phyloP scores from a whole-genome alignment of 495 filamentous ascomycete species.

The Terfezia boudieri region DNA sequence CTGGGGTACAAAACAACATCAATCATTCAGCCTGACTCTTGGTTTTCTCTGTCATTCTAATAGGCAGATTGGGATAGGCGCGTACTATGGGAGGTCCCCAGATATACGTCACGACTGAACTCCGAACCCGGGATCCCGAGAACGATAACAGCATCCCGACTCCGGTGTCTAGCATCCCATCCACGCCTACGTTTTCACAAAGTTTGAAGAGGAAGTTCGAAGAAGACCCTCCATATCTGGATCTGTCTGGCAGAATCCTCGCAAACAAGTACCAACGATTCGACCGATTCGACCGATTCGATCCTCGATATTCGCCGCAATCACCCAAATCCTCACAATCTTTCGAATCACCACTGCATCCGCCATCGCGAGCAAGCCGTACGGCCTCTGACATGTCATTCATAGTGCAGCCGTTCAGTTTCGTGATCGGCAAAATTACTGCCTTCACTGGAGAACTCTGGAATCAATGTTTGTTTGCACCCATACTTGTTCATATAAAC shows the following conservation, averaged over 20 bases:
- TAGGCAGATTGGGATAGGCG: too few species aligned
- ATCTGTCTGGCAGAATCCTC: neutral
- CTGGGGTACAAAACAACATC: too few species aligned
- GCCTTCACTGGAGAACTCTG: too few species aligned
- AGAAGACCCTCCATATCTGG: neutral
- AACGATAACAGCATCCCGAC: neutral
- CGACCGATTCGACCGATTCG: neutral
- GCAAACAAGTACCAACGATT: neutral
- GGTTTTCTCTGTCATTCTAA: too few species aligned
- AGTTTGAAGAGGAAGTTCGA: neutral
- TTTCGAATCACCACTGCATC: neutral
- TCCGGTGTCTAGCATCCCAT: neutral
- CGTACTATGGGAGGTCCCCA: too few species aligned
- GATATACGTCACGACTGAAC: too few species aligned
- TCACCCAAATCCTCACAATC: neutral
- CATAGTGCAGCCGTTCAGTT: neutral
- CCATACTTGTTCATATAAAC: too few species aligned
- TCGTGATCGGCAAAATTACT: neutral
- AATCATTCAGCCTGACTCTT: too few species aligned
- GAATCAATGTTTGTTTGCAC: too few species aligned
- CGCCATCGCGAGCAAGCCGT: neutral
- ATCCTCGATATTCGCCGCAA: neutral
- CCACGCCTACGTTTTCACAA: neutral
- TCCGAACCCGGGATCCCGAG: too few species aligned
- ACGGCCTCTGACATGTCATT: neutral